Conservation (phyloP, 306 rosid genomes). For the Acacia crassicarpa region DNA sequence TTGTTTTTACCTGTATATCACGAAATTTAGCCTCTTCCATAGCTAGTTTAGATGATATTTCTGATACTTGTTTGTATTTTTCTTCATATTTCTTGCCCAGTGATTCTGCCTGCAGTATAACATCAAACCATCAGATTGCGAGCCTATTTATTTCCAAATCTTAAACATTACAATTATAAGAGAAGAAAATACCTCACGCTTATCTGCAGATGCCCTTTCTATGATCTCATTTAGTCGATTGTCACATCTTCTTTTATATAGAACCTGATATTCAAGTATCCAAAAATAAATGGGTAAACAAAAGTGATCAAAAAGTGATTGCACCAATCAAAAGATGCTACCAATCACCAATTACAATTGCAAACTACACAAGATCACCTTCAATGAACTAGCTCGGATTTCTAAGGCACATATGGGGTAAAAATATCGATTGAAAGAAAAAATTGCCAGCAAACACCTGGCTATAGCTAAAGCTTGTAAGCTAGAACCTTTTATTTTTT, state of each 20-base stretch:
- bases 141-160: conserved; percentile 24
- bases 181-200: conserved; percentile 71
- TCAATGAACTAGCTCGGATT: not conserved
- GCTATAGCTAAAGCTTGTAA: not conserved
- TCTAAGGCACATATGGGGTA: not conserved
- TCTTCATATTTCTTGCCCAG: conserved; percentile 86
- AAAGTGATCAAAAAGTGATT: conserved; percentile 6
- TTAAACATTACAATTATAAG: conserved; percentile 20
- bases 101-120: conserved; percentile 69
- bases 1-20: conserved; percentile 76
- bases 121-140: conserved; percentile 24
- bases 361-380: conserved; percentile 1
- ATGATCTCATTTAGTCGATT: conserved; percentile 91
- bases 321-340: conserved; percentile 14
- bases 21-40: conserved; percentile 90
- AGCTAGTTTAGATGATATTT: conserved; percentile 83
- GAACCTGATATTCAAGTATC: conserved; percentile 56
- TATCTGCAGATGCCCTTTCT: conserved; percentile 92
- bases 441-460: not conserved
- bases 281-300: conserved; percentile 7
- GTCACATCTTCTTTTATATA: conserved; percentile 90
- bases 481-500: not conserved
- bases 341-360: not conserved
- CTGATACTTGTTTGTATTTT: conserved; percentile 90
- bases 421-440: not conserved